A percentile compares a stretch with the other conserved stretches of the same genome.
These are phyloP conservation scores for Citrullus colocynthis DNA, from an alignment of 306 rosid genomes.

Conservation along the genomic window DNA sequence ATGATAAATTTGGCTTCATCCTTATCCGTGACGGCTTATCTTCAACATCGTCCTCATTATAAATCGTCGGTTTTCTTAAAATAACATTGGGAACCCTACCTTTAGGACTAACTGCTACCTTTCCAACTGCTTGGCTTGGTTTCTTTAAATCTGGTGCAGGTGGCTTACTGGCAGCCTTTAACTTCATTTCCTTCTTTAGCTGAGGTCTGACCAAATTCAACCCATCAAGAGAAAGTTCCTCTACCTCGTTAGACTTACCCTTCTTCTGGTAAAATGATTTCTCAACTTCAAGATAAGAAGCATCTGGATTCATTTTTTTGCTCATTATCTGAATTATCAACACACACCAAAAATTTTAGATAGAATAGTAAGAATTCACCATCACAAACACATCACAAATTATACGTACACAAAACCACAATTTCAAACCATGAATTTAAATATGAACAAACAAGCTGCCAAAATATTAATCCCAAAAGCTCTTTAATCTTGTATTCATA, in stretches of 20 bases:
- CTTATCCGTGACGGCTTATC: conserved; percentile 37
- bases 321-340: conserved; percentile 57
- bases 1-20: conserved; percentile 54
- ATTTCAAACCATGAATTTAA: background rate
- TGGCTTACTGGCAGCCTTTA: conserved; percentile 30
- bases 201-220: conserved; percentile 62
- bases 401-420: background rate
- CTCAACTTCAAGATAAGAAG: conserved; percentile 73
- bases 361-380: background rate
- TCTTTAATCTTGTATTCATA: background rate
- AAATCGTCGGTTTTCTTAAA: conserved; percentile 57
- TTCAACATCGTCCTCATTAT: conserved; percentile 34
- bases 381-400: background rate
- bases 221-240: conserved; percentile 66
- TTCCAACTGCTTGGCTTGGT: conserved; percentile 23
- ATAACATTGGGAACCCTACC: conserved; percentile 61
- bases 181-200: conserved; percentile 37
- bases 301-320: conserved; percentile 67
- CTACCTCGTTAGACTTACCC: conserved; percentile 47
- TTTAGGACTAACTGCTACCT: conserved; percentile 21
- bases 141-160: conserved; percentile 29
- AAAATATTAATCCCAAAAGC: background rate
- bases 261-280: conserved; percentile 58
- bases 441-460: background rate
- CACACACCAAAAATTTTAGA: background rate